A percentile compares a stretch with the other conserved stretches of the same genome.
Evolutionary conservation across 176 grass and related monocot species (phyloP).

Genomic region (Typha latifolia): DNA sequence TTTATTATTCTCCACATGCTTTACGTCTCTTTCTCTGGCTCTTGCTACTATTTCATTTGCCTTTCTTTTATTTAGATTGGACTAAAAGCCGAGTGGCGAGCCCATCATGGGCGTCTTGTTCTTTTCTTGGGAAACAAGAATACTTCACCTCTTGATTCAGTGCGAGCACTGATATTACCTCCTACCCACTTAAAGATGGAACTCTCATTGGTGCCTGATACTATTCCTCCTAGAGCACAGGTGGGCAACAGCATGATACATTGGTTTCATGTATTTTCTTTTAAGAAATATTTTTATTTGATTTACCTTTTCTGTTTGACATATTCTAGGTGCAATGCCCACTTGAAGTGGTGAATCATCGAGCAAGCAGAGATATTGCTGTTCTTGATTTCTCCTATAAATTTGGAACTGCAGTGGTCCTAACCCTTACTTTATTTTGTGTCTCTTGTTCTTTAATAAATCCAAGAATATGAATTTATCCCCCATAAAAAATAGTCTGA

Average conservation of each 20-base stretch:
- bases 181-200: constrained; percentile 82
- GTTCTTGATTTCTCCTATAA: constrained; percentile 98
- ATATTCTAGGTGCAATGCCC: constrained; percentile 90
- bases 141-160: constrained; percentile 58
- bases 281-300: not conserved
- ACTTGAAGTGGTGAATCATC: constrained; percentile 76
- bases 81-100: constrained; percentile 92
- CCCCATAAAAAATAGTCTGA: constrained; percentile 10
- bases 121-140: constrained; percentile 98
- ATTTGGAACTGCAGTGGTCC: constrained; percentile 66
- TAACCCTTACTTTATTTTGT: constrained; percentile 12
- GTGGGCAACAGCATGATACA: constrained; percentile 23
- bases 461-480: constrained; percentile 3
- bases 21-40: not conserved
- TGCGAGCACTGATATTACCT: constrained; percentile 66
- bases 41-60: constrained; percentile 4
- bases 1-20: not conserved
- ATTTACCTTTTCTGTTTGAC: not conserved
- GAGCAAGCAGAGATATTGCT: constrained; percentile 85
- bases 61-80: constrained; percentile 59
- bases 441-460: constrained; percentile 6
- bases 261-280: constrained; percentile 3
- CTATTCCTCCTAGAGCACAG: constrained; percentile 96
- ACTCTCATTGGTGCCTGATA: constrained; percentile 74
- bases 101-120: constrained; percentile 74